These are phyloP conservation scores for Pezicula carpinea DNA, from an alignment of 2,329 filamentous ascomycete genomes.

Conservation along the genomic window DNA sequence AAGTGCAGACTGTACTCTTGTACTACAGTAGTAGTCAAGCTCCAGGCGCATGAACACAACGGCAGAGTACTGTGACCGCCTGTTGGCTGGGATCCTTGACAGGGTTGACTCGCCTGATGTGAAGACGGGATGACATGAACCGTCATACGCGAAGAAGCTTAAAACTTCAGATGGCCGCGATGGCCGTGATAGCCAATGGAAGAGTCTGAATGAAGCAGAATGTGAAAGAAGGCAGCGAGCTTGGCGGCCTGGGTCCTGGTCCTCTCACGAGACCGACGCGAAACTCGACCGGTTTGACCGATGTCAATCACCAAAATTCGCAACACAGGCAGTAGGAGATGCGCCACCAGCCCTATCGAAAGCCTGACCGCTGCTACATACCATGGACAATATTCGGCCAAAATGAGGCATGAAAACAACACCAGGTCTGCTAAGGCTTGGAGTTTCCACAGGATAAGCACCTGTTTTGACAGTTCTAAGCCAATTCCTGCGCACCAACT, in stretches of 20 bases:
- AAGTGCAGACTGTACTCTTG: too few species aligned
- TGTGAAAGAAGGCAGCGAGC: constrained; percentile 7
- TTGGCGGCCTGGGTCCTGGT: constrained; percentile 15
- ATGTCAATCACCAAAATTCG: constrained; percentile 13
- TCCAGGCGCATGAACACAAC: not conserved
- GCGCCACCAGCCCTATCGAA: constrained; percentile 6
- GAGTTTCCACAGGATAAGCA: not conserved
- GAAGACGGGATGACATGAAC: not conserved
- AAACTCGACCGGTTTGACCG: constrained; percentile 23
- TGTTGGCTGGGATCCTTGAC: too few species aligned
- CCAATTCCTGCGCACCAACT: not conserved
- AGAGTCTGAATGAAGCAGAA: constrained; percentile 7
- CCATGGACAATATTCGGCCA: not conserved
- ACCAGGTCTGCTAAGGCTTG: not conserved
- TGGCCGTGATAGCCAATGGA: too few species aligned
- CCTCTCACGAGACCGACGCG: constrained; percentile 16
- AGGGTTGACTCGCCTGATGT: not conserved
- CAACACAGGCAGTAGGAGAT: constrained; percentile 16
- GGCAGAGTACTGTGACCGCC: not conserved
- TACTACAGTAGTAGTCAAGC: too few species aligned
- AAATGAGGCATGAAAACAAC: constrained; percentile 11
- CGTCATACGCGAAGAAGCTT: constrained; percentile 9
- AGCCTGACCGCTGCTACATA: constrained; percentile 1
- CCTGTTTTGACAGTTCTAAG: not conserved
- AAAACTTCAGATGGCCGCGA: constrained; percentile 12